Base-by-base conservation (phyloP, 495 filamentous ascomycete species). In the Hapsidospora chrysogenum region DNA sequence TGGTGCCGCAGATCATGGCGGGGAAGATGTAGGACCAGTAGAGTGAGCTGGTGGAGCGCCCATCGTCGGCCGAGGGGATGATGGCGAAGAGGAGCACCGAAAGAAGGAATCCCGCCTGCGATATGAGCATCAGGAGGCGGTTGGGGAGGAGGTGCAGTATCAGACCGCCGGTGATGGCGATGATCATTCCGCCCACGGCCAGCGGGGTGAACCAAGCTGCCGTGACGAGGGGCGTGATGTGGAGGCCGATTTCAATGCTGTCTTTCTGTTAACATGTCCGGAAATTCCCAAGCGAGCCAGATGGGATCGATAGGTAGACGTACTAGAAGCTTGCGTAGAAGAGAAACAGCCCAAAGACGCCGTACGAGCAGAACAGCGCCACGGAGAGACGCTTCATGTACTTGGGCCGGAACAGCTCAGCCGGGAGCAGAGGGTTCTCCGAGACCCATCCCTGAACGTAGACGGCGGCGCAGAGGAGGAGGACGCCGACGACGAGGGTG, bases 371-470 rank as follows among this genome's bases (percentile, higher is more conserved):
- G 42, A 92, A 76, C 31, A 89, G 55, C 2, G 74, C 72, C 5
- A 76, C 41, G 2, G 68, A 60, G 16, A 93, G 47, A 0, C 82
- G 65, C 9, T 61, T 70, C 68, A 92, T 82, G 41, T 73, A 74
- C 43, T 75, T 76, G 3, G 84, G 70, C 23, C 58, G 51, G 57
- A 89, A 92, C 13, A 92, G 53, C 37, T 82, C 78, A 2, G 65
- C 61, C 0, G 85, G 85, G 0, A 93, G 56, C 4, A 93, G 55
- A 2, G 85, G 85, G 32, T 78, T 67, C 10, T 61, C 47, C 3
- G 80, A 76, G 0, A 83, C 68, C 72, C 77, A 82, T 0, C 78
- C 74, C 55, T 93, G 80, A 20, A 87, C 55, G 40, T 86, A 93
- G 20, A 74, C 60, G 11, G 78, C 66, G 0, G 52, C 53, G 1